Percentiles rank a stretch among this genome's conserved stretches.
Evolutionary conservation across 2,329 filamentous ascomycete genomes (phyloP).

Genomic region (Cercospora janseana): DNA sequence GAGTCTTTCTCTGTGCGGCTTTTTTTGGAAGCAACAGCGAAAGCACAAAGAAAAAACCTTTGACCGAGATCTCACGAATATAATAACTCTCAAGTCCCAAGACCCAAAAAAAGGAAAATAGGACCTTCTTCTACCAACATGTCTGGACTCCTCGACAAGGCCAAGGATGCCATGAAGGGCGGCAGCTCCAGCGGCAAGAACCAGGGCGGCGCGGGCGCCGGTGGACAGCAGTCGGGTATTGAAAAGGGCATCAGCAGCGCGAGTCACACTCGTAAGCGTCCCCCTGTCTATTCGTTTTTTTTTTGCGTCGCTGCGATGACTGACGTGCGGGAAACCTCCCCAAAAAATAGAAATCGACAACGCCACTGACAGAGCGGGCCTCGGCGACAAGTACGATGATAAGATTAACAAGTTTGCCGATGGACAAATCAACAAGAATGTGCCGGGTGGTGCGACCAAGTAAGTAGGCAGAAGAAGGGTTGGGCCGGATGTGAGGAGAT

Average conservation of each 20-base stretch:
- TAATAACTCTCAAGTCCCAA: too few relatives aligned
- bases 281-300: not conserved
- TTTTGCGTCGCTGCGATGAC: not conserved
- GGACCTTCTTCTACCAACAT: conserved; percentile 20
- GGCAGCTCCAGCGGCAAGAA: conserved; percentile 13
- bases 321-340: too few relatives aligned
- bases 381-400: conserved; percentile 31
- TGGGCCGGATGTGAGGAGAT: not conserved
- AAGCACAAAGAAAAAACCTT: too few relatives aligned
- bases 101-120: not conserved
- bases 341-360: conserved; percentile 23
- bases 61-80: too few relatives aligned
- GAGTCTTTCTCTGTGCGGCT: too few relatives aligned
- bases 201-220: not conserved
- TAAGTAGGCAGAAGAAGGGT: not conserved
- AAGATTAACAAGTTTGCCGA: conserved; percentile 31
- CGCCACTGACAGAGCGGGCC: conserved; percentile 23
- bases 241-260: conserved; percentile 23
- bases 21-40: too few relatives aligned
- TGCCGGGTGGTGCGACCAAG: conserved; percentile 21
- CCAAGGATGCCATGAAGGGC: conserved; percentile 25
- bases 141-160: conserved; percentile 31
- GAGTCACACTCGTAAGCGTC: conserved; percentile 21
- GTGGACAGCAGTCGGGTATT: conserved; percentile 14
- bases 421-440: conserved; percentile 29